Evolutionary conservation across 371 early-diverging fungal species (phyloP).

Genomic region (Mortierella sp.): DNA sequence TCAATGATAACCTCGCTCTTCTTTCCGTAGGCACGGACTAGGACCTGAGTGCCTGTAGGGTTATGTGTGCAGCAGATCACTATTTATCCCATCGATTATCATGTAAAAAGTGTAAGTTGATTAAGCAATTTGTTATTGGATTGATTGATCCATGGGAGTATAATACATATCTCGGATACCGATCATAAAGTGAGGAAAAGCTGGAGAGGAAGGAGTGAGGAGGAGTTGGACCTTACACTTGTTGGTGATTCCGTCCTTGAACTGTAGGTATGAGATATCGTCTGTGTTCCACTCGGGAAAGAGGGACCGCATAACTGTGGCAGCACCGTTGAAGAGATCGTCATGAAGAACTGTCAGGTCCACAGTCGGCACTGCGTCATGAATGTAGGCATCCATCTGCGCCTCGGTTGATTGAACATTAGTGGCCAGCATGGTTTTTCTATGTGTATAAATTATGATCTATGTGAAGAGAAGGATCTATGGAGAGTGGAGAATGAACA

Average conservation of each 20-base stretch:
- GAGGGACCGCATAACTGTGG: conserved; percentile 63
- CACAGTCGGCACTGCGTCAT: conserved; percentile 47
- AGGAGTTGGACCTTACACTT: too few relatives aligned
- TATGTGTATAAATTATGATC: too few relatives aligned
- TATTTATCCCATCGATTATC: conserved; percentile 24
- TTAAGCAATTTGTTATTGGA: not conserved
- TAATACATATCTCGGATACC: not conserved
- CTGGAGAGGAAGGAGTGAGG: too few relatives aligned
- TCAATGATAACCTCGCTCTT: conserved; percentile 91
- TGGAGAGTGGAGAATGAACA: too few relatives aligned
- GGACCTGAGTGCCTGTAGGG: conserved; percentile 70
- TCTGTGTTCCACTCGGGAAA: conserved; percentile 81
- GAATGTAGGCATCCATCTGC: conserved; percentile 36
- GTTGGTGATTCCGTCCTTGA: conserved; percentile 95
- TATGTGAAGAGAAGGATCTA: not conserved
- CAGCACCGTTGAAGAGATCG: conserved; percentile 75
- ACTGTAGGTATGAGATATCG: conserved; percentile 76
- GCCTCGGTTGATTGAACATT: conserved; percentile 22
- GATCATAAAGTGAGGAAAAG: not conserved
- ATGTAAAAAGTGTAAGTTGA: conserved; percentile 10
- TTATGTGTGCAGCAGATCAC: conserved; percentile 83
- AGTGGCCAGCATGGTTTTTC: conserved; percentile 44
- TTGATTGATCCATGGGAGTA: too few relatives aligned
- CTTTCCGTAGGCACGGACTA: conserved; percentile 92
- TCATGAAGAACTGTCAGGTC: conserved; percentile 64